Conservation (phyloP, 192 early-diverging fungal genomes). For the Hyaloraphidium curvatum region DNA sequence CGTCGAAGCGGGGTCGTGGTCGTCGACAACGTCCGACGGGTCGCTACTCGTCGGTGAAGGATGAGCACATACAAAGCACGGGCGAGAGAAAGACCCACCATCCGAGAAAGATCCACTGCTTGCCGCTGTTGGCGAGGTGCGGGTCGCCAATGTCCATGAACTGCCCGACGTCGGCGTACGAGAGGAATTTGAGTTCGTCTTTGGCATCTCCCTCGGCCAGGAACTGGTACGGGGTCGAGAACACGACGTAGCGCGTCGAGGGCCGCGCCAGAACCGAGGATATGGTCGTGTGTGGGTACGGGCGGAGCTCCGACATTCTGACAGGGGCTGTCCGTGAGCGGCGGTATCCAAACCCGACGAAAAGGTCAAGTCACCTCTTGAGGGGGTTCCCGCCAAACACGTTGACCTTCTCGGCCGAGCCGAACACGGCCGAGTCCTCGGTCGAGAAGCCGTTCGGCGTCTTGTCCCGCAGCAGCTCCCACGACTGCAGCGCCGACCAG, state of each 20-base stretch:
- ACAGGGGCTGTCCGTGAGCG: too few relatives aligned
- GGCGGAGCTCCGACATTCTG: too few relatives aligned
- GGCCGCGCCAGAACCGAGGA: not conserved
- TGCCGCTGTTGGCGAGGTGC: not conserved
- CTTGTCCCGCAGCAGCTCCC: too few relatives aligned
- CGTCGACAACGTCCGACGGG: not conserved
- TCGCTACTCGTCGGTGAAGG: too few relatives aligned
- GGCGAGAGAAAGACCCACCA: not conserved
- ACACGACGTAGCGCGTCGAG: not conserved
- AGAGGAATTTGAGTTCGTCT: not conserved
- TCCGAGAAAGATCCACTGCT: not conserved
- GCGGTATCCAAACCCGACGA: too few relatives aligned
- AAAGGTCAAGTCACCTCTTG: not conserved
- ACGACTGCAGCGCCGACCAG: too few relatives aligned
- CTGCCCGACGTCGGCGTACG: not conserved
- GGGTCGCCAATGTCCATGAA: not conserved
- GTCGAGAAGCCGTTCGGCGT: too few relatives aligned
- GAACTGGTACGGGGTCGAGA: not conserved
- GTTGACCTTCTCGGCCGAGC: too few relatives aligned
- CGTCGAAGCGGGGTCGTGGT: too few relatives aligned
- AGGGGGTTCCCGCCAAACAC: not conserved
- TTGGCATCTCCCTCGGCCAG: not conserved
- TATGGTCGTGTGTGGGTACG: too few relatives aligned
- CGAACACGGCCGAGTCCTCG: too few relatives aligned
- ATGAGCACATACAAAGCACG: too few relatives aligned